Evolutionary conservation across 2,329 filamentous ascomycete species (phyloP).

Genomic region (Dactylonectria macrodidyma): DNA sequence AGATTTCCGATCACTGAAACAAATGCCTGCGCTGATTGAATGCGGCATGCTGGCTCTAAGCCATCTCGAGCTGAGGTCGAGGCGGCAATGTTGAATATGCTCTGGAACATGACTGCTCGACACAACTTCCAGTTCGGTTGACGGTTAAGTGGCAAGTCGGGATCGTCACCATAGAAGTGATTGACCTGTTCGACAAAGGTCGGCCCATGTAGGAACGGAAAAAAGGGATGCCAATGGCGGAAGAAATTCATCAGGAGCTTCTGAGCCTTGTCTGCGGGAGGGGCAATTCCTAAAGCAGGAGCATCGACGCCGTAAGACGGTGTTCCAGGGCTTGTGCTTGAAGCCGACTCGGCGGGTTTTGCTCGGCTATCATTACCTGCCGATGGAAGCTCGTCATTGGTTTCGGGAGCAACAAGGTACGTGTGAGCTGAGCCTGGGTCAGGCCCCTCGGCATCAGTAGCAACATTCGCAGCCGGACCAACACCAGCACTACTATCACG

Average conservation of each 20-base stretch:
- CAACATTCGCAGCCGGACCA: background rate
- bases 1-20: constrained; percentile 55
- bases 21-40: constrained; percentile 56
- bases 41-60: constrained; percentile 47
- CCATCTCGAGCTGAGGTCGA: constrained; percentile 38
- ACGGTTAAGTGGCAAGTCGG: constrained; percentile 13
- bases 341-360: background rate
- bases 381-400: background rate
- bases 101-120: constrained; percentile 61
- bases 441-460: background rate
- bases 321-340: background rate
- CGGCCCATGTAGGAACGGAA: constrained; percentile 66
- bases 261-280: constrained; percentile 52
- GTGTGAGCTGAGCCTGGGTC: constrained; percentile 38
- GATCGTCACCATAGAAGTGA: constrained; percentile 52
- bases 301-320: constrained; percentile 9
- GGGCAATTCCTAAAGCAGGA: constrained; percentile 44
- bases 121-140: constrained; percentile 45
- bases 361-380: background rate
- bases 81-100: constrained; percentile 64
- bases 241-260: constrained; percentile 65
- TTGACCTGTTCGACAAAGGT: constrained; percentile 63
- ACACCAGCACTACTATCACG: background rate
- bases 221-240: constrained; percentile 66
- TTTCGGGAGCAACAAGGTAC: constrained; percentile 34